These are phyloP conservation scores for Trichoderma asperelloides DNA, from an alignment of 495 filamentous ascomycete genomes.

Conservation along the genomic window DNA sequence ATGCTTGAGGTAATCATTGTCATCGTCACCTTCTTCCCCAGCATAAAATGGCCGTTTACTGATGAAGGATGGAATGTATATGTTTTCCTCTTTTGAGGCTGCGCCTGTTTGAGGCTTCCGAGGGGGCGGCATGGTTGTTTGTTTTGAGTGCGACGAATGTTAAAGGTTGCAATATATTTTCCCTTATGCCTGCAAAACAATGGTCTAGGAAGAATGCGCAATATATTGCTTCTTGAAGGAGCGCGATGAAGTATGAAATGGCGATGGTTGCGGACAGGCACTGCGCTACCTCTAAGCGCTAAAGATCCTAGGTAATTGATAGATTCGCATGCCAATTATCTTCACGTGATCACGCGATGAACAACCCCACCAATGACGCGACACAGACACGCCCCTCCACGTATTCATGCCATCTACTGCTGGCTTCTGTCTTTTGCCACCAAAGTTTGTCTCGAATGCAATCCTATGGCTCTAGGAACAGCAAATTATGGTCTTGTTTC, in stretches of 20 bases:
- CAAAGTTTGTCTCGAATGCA: neutral
- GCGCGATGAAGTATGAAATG: neutral
- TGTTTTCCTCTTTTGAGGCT: slow-evolving; percentile 75
- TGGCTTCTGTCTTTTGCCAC: neutral
- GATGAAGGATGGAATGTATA: slow-evolving; percentile 98
- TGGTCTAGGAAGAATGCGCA: neutral
- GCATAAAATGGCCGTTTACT: slow-evolving; percentile 97
- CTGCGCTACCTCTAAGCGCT: neutral
- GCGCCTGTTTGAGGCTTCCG: slow-evolving; percentile 35
- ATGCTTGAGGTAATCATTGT: slow-evolving; percentile 91
- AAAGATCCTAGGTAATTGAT: too few species aligned
- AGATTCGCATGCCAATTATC: neutral
- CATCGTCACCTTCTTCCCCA: slow-evolving; percentile 63
- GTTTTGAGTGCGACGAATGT: neutral
- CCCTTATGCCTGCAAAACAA: neutral
- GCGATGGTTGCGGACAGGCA: neutral
- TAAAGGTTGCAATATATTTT: neutral
- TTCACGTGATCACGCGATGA: neutral
- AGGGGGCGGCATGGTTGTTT: slow-evolving; percentile 21
- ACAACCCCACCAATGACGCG: neutral
- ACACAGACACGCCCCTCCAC: neutral
- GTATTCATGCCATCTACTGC: neutral
- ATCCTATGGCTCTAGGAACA: neutral
- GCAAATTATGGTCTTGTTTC: slow-evolving; percentile 53
- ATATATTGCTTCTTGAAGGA: neutral